A percentile compares a stretch with the other conserved stretches of the same genome.
These are phyloP conservation scores for Eucalyptus cloeziana DNA, from an alignment of 345 rosid genomes.

Conservation along the genomic window DNA sequence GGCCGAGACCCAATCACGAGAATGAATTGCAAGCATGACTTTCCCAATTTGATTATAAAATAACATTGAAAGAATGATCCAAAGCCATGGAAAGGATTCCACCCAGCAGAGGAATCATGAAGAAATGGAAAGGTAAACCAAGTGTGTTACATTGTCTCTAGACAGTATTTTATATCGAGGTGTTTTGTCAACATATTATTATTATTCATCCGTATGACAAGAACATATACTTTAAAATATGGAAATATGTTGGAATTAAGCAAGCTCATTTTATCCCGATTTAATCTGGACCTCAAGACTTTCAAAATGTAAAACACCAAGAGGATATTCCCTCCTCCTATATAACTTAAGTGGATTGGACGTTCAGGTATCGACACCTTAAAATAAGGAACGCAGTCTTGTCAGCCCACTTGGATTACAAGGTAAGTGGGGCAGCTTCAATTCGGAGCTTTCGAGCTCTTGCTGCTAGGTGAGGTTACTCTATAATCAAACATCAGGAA, in stretches of 20 bases:
- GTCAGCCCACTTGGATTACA: accelerated
- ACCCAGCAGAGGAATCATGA: neutral
- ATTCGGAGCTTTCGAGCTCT: accelerated
- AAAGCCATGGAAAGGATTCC: neutral
- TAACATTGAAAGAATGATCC: neutral
- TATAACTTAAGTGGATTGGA: accelerated
- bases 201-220: neutral
- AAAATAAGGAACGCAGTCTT: accelerated
- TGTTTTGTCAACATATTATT: neutral
- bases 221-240: neutral
- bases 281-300: accelerated
- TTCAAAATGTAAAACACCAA: too few species aligned
- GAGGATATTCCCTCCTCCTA: too few species aligned
- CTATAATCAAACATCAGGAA: too few species aligned
- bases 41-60: too few species aligned
- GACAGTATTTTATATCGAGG: neutral
- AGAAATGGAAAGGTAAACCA: neutral
- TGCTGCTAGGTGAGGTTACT: too few species aligned
- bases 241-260: too few species aligned
- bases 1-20: neutral
- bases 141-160: too few species aligned
- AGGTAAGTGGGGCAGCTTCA: too few species aligned
- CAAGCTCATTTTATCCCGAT: too few species aligned
- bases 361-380: accelerated
- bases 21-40: neutral